Evolutionary conservation across 192 early-diverging fungal genomes (phyloP).

Genomic region (Linnemannia zychae): DNA sequence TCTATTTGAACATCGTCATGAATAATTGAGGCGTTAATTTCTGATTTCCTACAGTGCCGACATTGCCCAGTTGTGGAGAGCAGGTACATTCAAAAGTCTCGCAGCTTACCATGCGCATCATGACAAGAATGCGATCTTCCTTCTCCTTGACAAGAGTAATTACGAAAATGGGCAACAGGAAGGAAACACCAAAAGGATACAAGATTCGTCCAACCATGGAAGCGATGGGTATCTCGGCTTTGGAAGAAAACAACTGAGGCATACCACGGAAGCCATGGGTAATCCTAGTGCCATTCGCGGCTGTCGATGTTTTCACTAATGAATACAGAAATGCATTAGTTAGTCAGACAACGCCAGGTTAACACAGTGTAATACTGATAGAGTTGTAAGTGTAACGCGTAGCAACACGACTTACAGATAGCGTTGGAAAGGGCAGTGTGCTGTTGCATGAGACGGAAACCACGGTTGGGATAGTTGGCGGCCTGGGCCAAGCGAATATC

Average conservation of each 20-base stretch:
- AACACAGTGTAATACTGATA: neutral
- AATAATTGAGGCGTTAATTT: neutral
- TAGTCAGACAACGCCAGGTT: neutral
- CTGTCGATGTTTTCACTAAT: constrained; percentile 47
- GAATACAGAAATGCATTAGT: neutral
- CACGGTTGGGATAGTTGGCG: constrained; percentile 65
- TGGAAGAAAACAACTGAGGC: constrained; percentile 64
- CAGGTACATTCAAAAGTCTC: neutral
- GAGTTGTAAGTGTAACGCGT: neutral
- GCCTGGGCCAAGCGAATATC: constrained; percentile 60
- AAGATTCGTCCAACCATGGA: constrained; percentile 71
- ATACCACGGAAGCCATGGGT: constrained; percentile 75
- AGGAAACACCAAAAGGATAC: constrained; percentile 80
- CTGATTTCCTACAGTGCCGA: neutral
- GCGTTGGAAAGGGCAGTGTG: constrained; percentile 56
- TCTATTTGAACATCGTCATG: constrained; percentile 29
- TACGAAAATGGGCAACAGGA: constrained; percentile 80
- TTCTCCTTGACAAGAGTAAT: constrained; percentile 80
- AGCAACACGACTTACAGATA: constrained; percentile 56
- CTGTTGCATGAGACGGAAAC: constrained; percentile 63
- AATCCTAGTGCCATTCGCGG: constrained; percentile 59
- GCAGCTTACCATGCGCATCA: constrained; percentile 76
- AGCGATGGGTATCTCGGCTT: constrained; percentile 65
- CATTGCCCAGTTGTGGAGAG: too few species aligned
- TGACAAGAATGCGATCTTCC: constrained; percentile 75